Conservation (phyloP, 352 stramenopile species). For the Nothophytophthora sp. region DNA sequence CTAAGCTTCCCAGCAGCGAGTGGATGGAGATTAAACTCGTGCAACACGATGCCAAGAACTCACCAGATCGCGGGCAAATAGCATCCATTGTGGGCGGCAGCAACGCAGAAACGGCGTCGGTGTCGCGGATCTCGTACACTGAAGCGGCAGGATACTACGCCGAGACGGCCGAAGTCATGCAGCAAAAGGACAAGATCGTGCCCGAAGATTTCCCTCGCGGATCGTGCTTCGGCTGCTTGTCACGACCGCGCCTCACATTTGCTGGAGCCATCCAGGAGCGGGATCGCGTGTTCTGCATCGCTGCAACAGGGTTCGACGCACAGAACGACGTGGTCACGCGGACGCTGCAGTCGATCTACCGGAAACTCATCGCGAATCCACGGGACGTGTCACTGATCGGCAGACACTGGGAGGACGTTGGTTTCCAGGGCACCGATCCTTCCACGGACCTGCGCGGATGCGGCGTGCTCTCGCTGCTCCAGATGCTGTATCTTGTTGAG, state of each 20-base stretch:
- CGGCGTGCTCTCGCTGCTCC: conserved; percentile 84
- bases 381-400: conserved; percentile 54
- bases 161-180: conserved; percentile 35
- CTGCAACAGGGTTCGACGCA: conserved; percentile 50
- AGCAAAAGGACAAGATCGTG: conserved; percentile 55
- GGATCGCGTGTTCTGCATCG: conserved; percentile 79
- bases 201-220: conserved; percentile 45
- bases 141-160: conserved; percentile 48
- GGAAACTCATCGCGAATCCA: conserved; percentile 33
- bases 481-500: conserved; percentile 83
- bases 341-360: conserved; percentile 73
- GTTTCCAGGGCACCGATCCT: conserved; percentile 89
- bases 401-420: conserved; percentile 86
- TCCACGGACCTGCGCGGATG: conserved; percentile 87
- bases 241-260: conserved; percentile 55
- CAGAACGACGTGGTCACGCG: conserved; percentile 44
- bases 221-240: conserved; percentile 69
- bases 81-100: neutral
- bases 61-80: neutral
- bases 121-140: conserved; percentile 40
- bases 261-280: conserved; percentile 53
- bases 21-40: conserved; percentile 67
- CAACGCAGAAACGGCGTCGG: conserved; percentile 4
- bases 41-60: conserved; percentile 10
- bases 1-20: too few species aligned